phyloP scores from a whole-genome alignment of 116 monocot genomes.

The Papilionanthe hybrid region DNA sequence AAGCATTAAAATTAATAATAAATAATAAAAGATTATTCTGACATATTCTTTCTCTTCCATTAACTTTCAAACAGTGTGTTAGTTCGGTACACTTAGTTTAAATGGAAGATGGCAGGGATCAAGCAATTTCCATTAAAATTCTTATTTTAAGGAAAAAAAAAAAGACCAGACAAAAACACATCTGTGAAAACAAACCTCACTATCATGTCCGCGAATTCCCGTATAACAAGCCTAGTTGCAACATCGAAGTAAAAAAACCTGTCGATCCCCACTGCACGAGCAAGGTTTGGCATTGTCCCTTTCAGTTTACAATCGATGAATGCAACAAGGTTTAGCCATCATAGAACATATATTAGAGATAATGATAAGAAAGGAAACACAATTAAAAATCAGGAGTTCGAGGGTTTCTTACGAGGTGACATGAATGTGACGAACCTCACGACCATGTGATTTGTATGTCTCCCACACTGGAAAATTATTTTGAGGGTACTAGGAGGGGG shows the following conservation, averaged over 20 bases:
- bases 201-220: conserved; percentile 94
- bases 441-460: conserved; percentile 90
- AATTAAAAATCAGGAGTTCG: neutral
- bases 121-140: neutral
- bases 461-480: conserved; percentile 85
- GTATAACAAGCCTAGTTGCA: conserved; percentile 61
- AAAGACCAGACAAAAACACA: neutral
- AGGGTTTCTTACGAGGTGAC: conserved; percentile 44
- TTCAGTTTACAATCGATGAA: neutral
- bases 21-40: no score
- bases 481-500: conserved; percentile 98
- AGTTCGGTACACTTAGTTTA: no score
- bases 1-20: no score
- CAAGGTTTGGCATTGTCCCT: conserved; percentile 89
- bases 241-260: conserved; percentile 96
- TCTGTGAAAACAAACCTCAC: conserved; percentile 48
- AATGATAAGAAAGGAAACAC: neutral
- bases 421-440: conserved; percentile 90
- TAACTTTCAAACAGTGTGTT: no score
- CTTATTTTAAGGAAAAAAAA: neutral
- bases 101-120: no score
- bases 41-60: no score
- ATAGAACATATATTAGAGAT: neutral
- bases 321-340: neutral
- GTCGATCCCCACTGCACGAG: conserved; percentile 87